Evolutionary conservation across 116 monocot species (phyloP).

Genomic region (Posidonia oceanica): DNA sequence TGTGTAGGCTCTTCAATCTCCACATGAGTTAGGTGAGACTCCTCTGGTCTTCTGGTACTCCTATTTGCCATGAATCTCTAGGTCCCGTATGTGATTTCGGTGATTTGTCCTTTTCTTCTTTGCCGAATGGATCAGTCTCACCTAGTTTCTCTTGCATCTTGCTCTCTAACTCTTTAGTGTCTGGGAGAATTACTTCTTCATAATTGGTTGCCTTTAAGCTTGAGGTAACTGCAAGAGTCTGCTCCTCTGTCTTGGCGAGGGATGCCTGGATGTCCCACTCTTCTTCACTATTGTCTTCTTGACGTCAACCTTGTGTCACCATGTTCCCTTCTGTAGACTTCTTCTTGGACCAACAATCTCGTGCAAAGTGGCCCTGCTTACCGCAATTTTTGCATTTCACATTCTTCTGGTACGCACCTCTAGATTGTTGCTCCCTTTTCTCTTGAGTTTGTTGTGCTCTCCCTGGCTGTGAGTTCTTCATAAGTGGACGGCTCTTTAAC

Average conservation of each 20-base stretch:
- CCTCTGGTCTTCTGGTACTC: background rate
- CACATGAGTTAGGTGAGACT: too few species aligned
- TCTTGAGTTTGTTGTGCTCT: background rate
- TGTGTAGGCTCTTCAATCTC: too few species aligned
- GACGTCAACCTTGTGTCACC: background rate
- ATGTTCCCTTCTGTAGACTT: background rate
- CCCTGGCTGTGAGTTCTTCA: too few species aligned
- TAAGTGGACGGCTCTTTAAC: too few species aligned
- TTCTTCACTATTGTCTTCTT: background rate
- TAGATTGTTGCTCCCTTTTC: background rate
- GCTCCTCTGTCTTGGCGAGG: too few species aligned
- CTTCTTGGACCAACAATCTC: background rate
- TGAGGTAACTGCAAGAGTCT: too few species aligned
- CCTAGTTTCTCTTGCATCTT: background rate
- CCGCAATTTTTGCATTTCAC: background rate
- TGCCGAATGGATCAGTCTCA: background rate
- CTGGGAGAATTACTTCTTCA: background rate
- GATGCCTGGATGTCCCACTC: background rate
- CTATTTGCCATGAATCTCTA: background rate
- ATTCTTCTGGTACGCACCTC: background rate
- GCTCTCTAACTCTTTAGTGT: background rate
- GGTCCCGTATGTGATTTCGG: background rate
- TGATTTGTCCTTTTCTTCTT: background rate
- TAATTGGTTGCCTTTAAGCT: background rate
- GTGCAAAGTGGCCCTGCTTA: background rate